Percentiles rank a stretch among this genome's conserved stretches.
Conservation (phyloP, 2,329 filamentous ascomycete species). For the Juglanconis sp. region DNA sequence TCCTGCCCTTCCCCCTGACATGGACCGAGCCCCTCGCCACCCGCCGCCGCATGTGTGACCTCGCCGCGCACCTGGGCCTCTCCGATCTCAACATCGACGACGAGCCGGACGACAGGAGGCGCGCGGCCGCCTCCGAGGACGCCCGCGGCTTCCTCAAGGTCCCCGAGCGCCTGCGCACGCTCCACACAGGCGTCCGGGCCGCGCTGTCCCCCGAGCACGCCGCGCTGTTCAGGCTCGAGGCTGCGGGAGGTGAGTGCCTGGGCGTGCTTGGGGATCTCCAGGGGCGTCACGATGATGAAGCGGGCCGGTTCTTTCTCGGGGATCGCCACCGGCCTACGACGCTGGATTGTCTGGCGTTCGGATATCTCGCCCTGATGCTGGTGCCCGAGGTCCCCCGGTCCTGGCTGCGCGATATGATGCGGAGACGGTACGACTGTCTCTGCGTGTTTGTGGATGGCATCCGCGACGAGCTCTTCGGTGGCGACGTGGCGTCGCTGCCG, state of each 20-base stretch:
- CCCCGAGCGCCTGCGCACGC: slow-evolving; percentile 45
- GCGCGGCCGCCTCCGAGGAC: slow-evolving; percentile 26
- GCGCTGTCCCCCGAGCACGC: slow-evolving; percentile 68
- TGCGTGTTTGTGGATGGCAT: slow-evolving; percentile 23
- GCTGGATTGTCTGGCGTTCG: slow-evolving; percentile 77
- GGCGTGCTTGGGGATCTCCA: slow-evolving; percentile 66
- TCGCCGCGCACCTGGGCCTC: slow-evolving; percentile 68
- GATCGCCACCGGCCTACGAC: slow-evolving; percentile 46
- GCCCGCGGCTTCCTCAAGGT: slow-evolving; percentile 30
- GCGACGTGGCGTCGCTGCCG: slow-evolving; percentile 12
- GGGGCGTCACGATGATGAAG: slow-evolving; percentile 33
- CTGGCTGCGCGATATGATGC: slow-evolving; percentile 29
- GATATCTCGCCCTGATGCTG: slow-evolving; percentile 74
- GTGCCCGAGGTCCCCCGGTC: slow-evolving; percentile 32
- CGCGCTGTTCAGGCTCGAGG: slow-evolving; percentile 72
- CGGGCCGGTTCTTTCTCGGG: slow-evolving; percentile 3
- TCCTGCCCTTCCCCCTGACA: slow-evolving; percentile 83
- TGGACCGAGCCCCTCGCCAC: slow-evolving; percentile 78
- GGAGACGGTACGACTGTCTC: slow-evolving; percentile 21
- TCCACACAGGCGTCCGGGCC: slow-evolving; percentile 57
- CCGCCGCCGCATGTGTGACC: slow-evolving; percentile 65
- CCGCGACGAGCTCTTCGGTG: slow-evolving; percentile 16
- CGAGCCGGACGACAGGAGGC: slow-evolving; percentile 27
- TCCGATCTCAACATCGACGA: slow-evolving; percentile 60
- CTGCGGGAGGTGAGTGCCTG: slow-evolving; percentile 68